Base-by-base conservation (phyloP, 768 basidiomycete species). In the Hortiboletus flavorubellus region DNA sequence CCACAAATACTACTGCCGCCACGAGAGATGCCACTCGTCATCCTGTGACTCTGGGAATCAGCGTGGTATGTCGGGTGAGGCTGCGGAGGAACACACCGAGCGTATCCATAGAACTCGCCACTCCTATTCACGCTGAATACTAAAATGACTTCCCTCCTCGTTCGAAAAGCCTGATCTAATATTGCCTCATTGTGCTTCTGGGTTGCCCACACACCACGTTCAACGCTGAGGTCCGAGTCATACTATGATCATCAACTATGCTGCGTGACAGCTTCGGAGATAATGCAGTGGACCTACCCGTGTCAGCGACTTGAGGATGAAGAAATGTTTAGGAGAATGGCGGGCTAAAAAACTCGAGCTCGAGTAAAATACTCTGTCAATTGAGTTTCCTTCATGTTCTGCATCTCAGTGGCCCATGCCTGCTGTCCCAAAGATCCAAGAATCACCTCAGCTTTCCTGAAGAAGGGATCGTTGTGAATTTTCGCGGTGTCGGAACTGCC, bases 91-190 rank as follows among this genome's bases (percentile, higher is more conserved):
- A 60, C 66, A 56, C 71, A 93, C 85, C 80, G 84, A 11, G 92
- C 94, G 67, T 91, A 95, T 21, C 95, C 95, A 64, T 89, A 97
- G 67, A 97, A 98, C 69, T 93, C 92, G 35, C 96, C 93, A 53
- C 89, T 89, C 68, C 89, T 92, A 73, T 98, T 98, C 16, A 91
- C 96, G 35, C 93, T 83, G 63, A 98, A 98, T 54, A 98, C 85
- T 42, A 98, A 79, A 64, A 79, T 89, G 4, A 98, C 95, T 26
- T 95, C 90, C 59, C 82, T 80, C 58, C 88, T 87, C 3, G 93
- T 97, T n/a, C 94, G 85, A 70, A 78, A 98, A 1, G 96, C 95
- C 68, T 92, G 92, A 60, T 98, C 93, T 15, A 97, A 76, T 46
- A 96, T 84, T 9, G 83, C 84, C 72, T 97, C 93, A 64, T 96